These are phyloP conservation scores for Aspergillus funiculosus DNA, from an alignment of 495 filamentous ascomycete genomes.

Conservation along the genomic window DNA sequence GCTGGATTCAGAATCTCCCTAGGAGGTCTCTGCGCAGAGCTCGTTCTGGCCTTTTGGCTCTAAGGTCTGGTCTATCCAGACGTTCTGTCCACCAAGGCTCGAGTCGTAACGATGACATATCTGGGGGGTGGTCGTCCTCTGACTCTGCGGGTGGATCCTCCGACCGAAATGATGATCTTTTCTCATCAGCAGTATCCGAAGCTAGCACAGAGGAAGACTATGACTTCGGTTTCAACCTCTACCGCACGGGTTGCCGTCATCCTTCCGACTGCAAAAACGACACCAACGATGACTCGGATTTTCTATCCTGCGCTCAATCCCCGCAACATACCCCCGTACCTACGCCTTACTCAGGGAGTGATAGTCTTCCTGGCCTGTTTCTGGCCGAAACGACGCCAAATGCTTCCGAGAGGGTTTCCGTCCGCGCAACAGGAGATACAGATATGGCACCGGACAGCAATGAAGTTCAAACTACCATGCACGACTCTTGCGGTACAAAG, in stretches of 20 bases:
- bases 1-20: conserved; percentile 28
- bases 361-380: background rate
- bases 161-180: conserved; percentile 10
- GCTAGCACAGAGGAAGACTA: conserved; percentile 32
- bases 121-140: conserved; percentile 13
- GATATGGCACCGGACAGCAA: background rate
- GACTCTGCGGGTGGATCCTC: conserved; percentile 9
- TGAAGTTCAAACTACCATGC: background rate
- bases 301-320: conserved; percentile 1
- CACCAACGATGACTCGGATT: conserved; percentile 4
- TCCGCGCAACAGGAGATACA: background rate
- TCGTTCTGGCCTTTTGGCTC: conserved; percentile 28
- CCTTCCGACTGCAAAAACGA: conserved; percentile 9
- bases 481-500: background rate
- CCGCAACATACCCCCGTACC: background rate
- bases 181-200: conserved; percentile 21
- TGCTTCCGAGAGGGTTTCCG: background rate
- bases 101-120: background rate
- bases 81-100: conserved; percentile 12
- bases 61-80: conserved; percentile 25
- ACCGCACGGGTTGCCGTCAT: conserved; percentile 23
- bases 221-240: conserved; percentile 29
- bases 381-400: background rate
- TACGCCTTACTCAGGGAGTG: background rate
- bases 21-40: conserved; percentile 31